Evolutionary conservation across 805 yeast species (phyloP).

Genomic region (Dipodascopsis uninucleata): DNA sequence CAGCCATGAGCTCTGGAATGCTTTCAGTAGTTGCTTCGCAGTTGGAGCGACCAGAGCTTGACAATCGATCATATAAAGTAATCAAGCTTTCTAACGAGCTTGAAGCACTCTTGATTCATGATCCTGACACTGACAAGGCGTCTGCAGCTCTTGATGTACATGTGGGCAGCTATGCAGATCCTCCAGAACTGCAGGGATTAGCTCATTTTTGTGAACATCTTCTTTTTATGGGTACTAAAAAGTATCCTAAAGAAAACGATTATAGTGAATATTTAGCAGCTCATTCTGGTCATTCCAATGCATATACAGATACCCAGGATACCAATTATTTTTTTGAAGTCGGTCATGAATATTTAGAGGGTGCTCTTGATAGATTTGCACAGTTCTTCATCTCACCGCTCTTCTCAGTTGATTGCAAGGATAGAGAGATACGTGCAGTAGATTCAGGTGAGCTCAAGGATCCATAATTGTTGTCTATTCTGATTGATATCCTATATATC

Average conservation of each 20-base stretch:
- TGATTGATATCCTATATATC: slow-evolving; percentile 85
- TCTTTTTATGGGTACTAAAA: slow-evolving; percentile 74
- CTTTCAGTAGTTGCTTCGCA: slow-evolving; percentile 19
- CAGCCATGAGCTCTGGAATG: too few species aligned
- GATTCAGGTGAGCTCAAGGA: slow-evolving; percentile 61
- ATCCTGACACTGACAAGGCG: slow-evolving; percentile 60
- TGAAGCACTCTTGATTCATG: slow-evolving; percentile 65
- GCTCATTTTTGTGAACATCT: slow-evolving; percentile 91
- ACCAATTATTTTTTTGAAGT: slow-evolving; percentile 91
- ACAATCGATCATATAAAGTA: slow-evolving; percentile 71
- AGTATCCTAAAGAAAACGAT: slow-evolving; percentile 72
- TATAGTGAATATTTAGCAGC: slow-evolving; percentile 69
- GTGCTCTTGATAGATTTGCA: slow-evolving; percentile 87
- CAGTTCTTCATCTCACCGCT: slow-evolving; percentile 88
- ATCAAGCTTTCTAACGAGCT: slow-evolving; percentile 69
- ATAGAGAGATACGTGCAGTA: slow-evolving; percentile 89
- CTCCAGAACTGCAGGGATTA: slow-evolving; percentile 64
- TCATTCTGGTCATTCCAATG: slow-evolving; percentile 87
- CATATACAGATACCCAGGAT: slow-evolving; percentile 82
- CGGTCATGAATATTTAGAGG: slow-evolving; percentile 67
- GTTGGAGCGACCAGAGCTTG: slow-evolving; percentile 47
- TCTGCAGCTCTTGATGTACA: slow-evolving; percentile 73
- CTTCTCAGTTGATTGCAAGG: slow-evolving; percentile 69
- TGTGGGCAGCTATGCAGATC: slow-evolving; percentile 79
- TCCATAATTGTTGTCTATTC: slow-evolving; percentile 90